Evolutionary conservation across 2,329 filamentous ascomycete genomes (phyloP), one percentile per base, ranked within the genome.

Genomic region (Fusarium sp.): DNA sequence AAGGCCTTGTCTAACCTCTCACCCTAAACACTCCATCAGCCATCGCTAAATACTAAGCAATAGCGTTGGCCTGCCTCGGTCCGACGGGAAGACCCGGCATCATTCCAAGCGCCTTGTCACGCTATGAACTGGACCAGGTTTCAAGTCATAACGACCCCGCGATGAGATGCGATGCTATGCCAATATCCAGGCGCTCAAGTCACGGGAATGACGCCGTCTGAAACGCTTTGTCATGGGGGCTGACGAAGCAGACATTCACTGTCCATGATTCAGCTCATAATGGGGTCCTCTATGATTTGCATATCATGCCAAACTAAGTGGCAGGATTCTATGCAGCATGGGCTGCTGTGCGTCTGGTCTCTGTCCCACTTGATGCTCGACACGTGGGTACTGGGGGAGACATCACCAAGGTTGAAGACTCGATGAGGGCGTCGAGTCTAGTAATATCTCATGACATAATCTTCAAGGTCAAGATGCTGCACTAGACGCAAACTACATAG

Each of bases 351-450:
- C 39, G 41, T 29, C 44, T 35, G 19, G 22, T 25, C 28, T 39
- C 8, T 34, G 60, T 64, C 45, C 62, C 62, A 65, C 62, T 65
- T 63, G 62, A 50, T 47, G 53, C 34, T 63, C 38, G 58, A 66
- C 62, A 65, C 62, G 62, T 65, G 62, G 62, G 54, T 45, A 40
- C 51, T 22, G 7, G 43, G 36, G 44, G 36, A 26, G n/a, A 38
- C 34, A 26, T 19, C 19, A 19, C 19, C 19, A 19, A 19, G 19
- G 19, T 39, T 31, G 26, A 39, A 22, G 29, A 24, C 25, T n/a
- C 15, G 10, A 31, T 38, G 12, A 25, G 22, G 43, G n/a, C 11
- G 7, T 19, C 13, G 2, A 6, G 12, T 35, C 13, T 39, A 6
- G 19, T 4, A 25, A 8, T 12, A 6, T 19, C 9, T 42, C 5